Evolutionary conservation across 805 yeast species (phyloP), one percentile per base, ranked within the genome.

Genomic region (Kuraishia molischiana): DNA sequence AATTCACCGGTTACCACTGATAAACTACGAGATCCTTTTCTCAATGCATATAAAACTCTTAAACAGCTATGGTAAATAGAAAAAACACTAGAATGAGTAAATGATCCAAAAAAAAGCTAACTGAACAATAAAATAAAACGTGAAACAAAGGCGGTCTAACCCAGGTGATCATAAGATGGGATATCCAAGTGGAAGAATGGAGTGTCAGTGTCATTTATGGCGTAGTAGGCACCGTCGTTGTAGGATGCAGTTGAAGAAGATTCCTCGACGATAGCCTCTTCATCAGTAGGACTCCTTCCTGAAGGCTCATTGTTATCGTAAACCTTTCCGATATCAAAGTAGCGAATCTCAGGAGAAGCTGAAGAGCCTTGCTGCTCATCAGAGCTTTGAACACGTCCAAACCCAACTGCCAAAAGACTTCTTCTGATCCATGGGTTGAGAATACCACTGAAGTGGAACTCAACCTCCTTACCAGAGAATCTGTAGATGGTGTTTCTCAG

Each of bases 371-470:
- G n/a, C n/a, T n/a, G n/a, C n/a, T n/a, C n/a, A n/a, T n/a, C n/a
- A n/a, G 26, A 22, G 11, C 26, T 22, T 22, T 22, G n/a, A n/a
- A n/a, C n/a, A n/a, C n/a, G n/a, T n/a, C 95, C 95, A 61, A 86
- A 86, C 1, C 94, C 95, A 40, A 79, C 78, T 47, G 76, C 72
- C 32, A 81, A 54, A 46, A 89, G 69, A 4, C 81, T 82, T 52
- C 90, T 72, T 50, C 85, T 77, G 38, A 84, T 74, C 97, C 97
- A 89, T 8, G 90, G 89, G 39, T 83, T 78, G 33, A 83, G 61
- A 24, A 89, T 75, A 19, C 95, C 95, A 9, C 84, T 74, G 56
- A 89, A 87, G 59, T 89, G 97, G 62, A 80, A 79, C 59, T 89
- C 96, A 41, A 86, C 89, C 47, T 82, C 86, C 41, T 81, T 66